Evolutionary conservation across 2,329 filamentous ascomycete species (phyloP).

Genomic region (Aspergillus neoniger): DNA sequence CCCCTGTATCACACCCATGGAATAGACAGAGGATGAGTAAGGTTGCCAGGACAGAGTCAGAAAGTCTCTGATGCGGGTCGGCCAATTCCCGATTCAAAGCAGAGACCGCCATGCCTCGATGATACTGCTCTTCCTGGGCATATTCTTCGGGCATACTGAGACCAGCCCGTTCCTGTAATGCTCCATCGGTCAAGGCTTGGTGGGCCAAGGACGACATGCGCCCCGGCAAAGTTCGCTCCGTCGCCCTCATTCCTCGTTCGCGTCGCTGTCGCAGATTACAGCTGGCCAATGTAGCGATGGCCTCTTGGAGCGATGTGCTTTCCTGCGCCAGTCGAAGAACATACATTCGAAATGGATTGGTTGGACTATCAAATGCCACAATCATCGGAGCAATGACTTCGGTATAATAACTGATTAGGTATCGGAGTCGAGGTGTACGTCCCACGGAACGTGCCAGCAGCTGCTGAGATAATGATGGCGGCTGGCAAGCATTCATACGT

Average conservation of each 20-base stretch:
- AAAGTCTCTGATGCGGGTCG: constrained; percentile 70
- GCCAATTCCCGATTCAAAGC: constrained; percentile 82
- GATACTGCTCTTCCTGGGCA: constrained; percentile 74
- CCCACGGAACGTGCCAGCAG: constrained; percentile 52
- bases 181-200: constrained; percentile 43
- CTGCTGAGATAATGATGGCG: constrained; percentile 39
- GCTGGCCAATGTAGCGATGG: constrained; percentile 82
- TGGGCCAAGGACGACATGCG: constrained; percentile 52
- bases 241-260: constrained; percentile 56
- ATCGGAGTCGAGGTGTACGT: constrained; percentile 76
- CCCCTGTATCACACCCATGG: constrained; percentile 88
- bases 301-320: constrained; percentile 85
- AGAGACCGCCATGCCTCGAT: constrained; percentile 80
- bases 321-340: constrained; percentile 74
- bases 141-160: constrained; percentile 58
- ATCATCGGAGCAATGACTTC: constrained; percentile 89
- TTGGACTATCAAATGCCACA: constrained; percentile 83
- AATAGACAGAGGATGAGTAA: constrained; percentile 87
- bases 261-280: constrained; percentile 87
- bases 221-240: constrained; percentile 54
- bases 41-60: constrained; percentile 85
- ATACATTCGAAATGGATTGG: constrained; percentile 83
- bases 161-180: constrained; percentile 41
- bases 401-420: constrained; percentile 90
- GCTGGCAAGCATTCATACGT: constrained; percentile 24